phyloP scores from a whole-genome alignment of 108 stramenopile species.

The Phaeodactylum tricornutum region DNA sequence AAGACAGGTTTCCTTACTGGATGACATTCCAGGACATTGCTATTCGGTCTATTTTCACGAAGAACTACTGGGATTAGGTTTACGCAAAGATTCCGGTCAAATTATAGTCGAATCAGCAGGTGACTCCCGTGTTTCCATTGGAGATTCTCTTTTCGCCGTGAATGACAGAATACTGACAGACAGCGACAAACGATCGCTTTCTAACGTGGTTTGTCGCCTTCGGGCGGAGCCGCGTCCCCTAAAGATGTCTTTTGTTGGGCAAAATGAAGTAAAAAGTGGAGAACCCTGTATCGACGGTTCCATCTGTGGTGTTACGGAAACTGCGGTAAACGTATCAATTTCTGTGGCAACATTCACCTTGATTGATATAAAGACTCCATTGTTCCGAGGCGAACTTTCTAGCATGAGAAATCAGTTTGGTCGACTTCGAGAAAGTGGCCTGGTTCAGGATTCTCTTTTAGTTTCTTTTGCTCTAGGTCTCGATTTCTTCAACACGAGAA shows the following conservation, averaged over 20 bases:
- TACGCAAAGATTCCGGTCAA: slow-evolving; percentile 20
- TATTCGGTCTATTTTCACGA: slow-evolving; percentile 32
- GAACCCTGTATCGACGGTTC: too few species aligned
- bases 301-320: too few species aligned
- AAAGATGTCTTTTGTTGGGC: slow-evolving; percentile 22
- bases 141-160: slow-evolving; percentile 34
- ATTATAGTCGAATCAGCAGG: slow-evolving; percentile 29
- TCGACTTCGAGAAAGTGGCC: too few species aligned
- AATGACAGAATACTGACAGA: slow-evolving; percentile 13
- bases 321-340: too few species aligned
- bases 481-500: slow-evolving; percentile 26
- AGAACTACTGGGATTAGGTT: slow-evolving; percentile 34
- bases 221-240: slow-evolving; percentile 29
- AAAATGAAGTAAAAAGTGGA: slow-evolving; percentile 2
- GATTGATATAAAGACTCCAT: too few species aligned
- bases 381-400: too few species aligned
- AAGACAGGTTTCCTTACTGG: too few species aligned
- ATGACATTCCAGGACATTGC: too few species aligned
- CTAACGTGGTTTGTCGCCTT: slow-evolving; percentile 30
- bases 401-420: too few species aligned
- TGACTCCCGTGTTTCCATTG: slow-evolving; percentile 15
- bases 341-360: too few species aligned
- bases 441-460: too few species aligned
- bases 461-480: slow-evolving; percentile 4
- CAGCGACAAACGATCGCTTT: slow-evolving; percentile 11